Conservation (phyloP, 179 eudicot species). For the Heliamphora pulchella region DNA sequence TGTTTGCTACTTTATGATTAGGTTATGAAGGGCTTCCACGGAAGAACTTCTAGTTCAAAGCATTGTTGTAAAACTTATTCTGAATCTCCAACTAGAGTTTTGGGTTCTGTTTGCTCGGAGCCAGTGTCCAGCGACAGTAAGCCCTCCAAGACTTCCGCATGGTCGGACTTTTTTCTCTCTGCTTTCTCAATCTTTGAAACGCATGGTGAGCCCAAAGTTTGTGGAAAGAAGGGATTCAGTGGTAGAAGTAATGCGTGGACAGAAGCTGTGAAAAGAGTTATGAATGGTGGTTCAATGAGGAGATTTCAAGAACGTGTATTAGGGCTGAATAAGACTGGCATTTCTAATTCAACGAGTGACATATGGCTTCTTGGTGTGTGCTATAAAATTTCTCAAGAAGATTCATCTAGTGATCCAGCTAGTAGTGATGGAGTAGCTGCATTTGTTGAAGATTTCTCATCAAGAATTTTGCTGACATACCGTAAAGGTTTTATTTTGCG, state of each 20-base stretch:
- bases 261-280: slow-evolving; percentile 59
- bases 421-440: slow-evolving; percentile 58
- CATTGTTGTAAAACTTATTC: slow-evolving; percentile 33
- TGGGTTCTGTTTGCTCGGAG: slow-evolving; percentile 36
- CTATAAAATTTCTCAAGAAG: slow-evolving; percentile 56
- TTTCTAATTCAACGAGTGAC: slow-evolving; percentile 57
- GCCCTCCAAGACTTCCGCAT: slow-evolving; percentile 33
- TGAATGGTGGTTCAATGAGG: slow-evolving; percentile 77
- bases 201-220: slow-evolving; percentile 28
- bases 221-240: slow-evolving; percentile 34
- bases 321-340: slow-evolving; percentile 45
- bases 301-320: slow-evolving; percentile 67
- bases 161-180: slow-evolving; percentile 43
- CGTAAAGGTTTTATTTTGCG: slow-evolving; percentile 61
- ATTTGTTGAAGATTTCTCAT: slow-evolving; percentile 83
- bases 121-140: slow-evolving; percentile 29
- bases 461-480: slow-evolving; percentile 82
- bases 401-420: slow-evolving; percentile 45
- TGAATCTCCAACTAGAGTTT: slow-evolving; percentile 31
- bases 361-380: slow-evolving; percentile 91
- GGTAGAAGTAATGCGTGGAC: slow-evolving; percentile 53
- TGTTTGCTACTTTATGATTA: slow-evolving; percentile 33
- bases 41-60: slow-evolving; percentile 36
- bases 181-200: slow-evolving; percentile 48
- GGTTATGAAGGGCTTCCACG: slow-evolving; percentile 65